phyloP scores from a whole-genome alignment of 345 rosid species.

The Populus euphratica region DNA sequence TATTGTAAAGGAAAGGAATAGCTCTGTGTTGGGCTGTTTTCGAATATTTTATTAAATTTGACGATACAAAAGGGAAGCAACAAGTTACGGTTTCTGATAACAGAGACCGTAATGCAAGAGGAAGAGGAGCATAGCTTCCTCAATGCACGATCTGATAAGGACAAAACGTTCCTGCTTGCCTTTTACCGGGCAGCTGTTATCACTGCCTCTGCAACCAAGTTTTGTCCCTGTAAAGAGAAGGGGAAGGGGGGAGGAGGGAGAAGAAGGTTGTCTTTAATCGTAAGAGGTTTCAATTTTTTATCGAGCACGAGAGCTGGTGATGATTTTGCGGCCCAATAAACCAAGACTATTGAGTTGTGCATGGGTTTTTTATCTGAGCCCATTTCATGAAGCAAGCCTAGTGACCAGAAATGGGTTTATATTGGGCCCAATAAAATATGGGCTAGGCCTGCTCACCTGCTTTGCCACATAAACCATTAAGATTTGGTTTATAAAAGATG shows the following conservation, averaged over 20 bases:
- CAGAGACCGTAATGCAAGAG: too few relatives aligned
- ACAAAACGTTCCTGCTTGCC: background rate
- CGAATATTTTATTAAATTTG: background rate
- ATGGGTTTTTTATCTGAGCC: background rate
- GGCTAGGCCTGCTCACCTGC: background rate
- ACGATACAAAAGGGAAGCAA: background rate
- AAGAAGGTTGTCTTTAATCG: background rate
- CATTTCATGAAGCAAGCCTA: background rate
- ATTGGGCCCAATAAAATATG: background rate
- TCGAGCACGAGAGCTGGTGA: background rate
- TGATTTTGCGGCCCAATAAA: background rate
- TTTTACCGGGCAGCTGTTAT: background rate
- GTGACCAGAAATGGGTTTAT: background rate
- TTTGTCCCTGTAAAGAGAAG: background rate
- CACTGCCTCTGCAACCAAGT: background rate
- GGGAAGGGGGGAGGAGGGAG: background rate
- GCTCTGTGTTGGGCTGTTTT: background rate
- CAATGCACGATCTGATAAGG: background rate
- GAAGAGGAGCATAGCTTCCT: slow-evolving; percentile 1
- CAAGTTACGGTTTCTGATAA: background rate
- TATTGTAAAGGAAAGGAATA: background rate
- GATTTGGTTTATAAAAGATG: too few relatives aligned
- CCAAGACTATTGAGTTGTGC: background rate
- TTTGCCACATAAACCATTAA: background rate
- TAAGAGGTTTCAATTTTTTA: background rate